Base-by-base conservation (phyloP, 75 land plant species). In the Sequoia sempervirens region DNA sequence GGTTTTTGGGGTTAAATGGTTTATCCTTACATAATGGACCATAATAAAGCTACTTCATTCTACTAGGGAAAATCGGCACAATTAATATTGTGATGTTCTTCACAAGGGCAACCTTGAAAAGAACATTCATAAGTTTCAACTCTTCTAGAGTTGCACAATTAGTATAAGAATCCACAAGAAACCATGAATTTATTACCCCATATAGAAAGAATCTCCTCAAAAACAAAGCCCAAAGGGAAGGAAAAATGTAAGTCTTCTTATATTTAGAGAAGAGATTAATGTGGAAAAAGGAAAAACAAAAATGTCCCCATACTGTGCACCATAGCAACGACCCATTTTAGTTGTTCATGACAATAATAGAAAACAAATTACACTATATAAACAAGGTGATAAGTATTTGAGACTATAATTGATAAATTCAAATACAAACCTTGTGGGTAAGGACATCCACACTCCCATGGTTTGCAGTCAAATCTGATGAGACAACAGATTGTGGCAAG, bases 381-480 rank as follows among this genome's bases (percentile, higher is more conserved):
- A 26, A 78, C 4, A 12, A 45, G 50, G 45, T 45, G 13, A 45
- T 78, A 78, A 45, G 45, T 45, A 78, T n/a, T 78, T 78, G 13
- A 8, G 26, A 78, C 45, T n/a, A 20, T n/a, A 78, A 9, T 78
- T 11, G n/a, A 78, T 78, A 45, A 78, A 45, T 15, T 78, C 45
- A 6, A 78, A 41, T 1, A 43, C 79, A 15, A 34, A 93, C 95
- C 93, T 93, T 92, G 79, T 93, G 70, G 45, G 91, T 61, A n/a
- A 93, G 92, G 37, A 92, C 82, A 82, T 87, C 86, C 28, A 97
- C 93, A 5, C 92, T 93, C 79, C 99, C 99, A 92, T 93, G 90
- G 87, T 94, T 97, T 38, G 98, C 89, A n/a, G 89, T 90, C 81
- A 97, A 81, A 82, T 97, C 93, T 80, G 98, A 89, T n/a, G 95